A percentile compares a stretch with the other conserved stretches of the same genome.
These are phyloP conservation scores for Leccinum rimulosum DNA, from an alignment of 768 basidiomycete species.

Conservation along the genomic window DNA sequence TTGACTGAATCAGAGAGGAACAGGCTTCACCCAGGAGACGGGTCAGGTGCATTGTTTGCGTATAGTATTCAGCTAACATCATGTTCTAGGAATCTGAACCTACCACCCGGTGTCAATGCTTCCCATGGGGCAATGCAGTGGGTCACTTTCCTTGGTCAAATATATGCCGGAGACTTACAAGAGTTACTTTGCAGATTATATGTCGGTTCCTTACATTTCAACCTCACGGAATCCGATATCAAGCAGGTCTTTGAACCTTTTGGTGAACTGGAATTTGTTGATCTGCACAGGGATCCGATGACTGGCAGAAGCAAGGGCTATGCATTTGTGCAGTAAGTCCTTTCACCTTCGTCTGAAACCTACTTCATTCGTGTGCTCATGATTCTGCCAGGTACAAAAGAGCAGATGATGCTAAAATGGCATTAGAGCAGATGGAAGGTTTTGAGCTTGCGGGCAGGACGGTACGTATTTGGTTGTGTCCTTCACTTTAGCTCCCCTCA, in stretches of 20 bases:
- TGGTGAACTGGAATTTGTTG: conserved; percentile 97
- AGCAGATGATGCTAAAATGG: conserved; percentile 93
- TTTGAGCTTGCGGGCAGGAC: conserved; percentile 96
- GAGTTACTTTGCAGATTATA: conserved; percentile 63
- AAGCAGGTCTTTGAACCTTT: conserved; percentile 99
- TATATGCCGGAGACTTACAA: conserved; percentile 12
- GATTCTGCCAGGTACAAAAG: conserved; percentile 69
- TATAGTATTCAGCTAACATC: conserved; percentile 11
- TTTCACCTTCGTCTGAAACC: not conserved
- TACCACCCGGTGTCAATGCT: conserved; percentile 81
- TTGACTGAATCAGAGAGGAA: conserved; percentile 97
- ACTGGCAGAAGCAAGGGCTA: conserved; percentile 97
- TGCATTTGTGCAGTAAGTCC: conserved; percentile 89
- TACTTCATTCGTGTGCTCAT: conserved; percentile 2
- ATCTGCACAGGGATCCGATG: conserved; percentile 92
- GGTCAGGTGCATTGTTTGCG: conserved; percentile 45
- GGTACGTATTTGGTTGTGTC: conserved; percentile 40
- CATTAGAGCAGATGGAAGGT: conserved; percentile 97
- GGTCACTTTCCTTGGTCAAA: conserved; percentile 35
- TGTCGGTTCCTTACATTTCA: conserved; percentile 95
- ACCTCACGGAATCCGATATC: conserved; percentile 94
- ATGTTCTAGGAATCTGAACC: conserved; percentile 62
- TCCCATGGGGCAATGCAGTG: conserved; percentile 84
- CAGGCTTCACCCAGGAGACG: conserved; percentile 82
- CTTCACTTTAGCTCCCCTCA: conserved; percentile 15